Base-by-base conservation (phyloP, 2,329 filamentous ascomycete species). In the Endoconidiophora polonica region DNA sequence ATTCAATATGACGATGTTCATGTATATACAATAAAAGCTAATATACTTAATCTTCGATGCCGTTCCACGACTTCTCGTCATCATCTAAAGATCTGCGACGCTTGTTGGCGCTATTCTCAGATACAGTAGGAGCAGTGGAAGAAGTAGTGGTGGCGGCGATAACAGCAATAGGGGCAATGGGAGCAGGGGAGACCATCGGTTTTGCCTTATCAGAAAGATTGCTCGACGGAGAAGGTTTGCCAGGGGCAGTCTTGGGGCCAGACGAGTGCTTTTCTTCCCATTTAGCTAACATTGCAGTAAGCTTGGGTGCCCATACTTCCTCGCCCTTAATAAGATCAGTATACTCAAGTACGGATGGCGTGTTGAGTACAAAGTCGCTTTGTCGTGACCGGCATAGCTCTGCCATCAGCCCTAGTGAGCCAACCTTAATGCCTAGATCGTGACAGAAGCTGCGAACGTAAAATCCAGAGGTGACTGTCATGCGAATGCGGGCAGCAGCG, bases 381-480 rank as follows among this genome's bases (percentile, higher is more conserved):
- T 98, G 91, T 48, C 83, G 77, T 3, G 78, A 83, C 49, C 91
- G 81, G 51, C 83, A 74, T 18, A 98, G 75, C 57, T 83, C 79
- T 20, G 84, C 78, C 90, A 98, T 96, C 56, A 91, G 72, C 33
- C 76, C 91, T 22, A 85, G 79, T 10, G 86, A 94, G 48, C 76
- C 79, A 12, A 95, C 72, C 57, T 86, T 86, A 56, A 79, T 71
- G 20, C 90, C 91, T 3, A 98, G 73, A 59, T 98, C 91, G 61
- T 96, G 87, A 58, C 86, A 88, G 57, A 98, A 78, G 52, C 84
- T 93, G 55, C 91, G 83, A 12, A 98, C 88, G 63, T 98, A 98
- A 70, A 95, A 98, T 38, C 91, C 91, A 0, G 87, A 94, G 2
- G 87, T 87, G 47, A 95, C 90, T 0, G 85, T 94, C 77, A 98